Evolutionary conservation across 1,284 basidiomycete species (phyloP), one percentile per base, ranked within the genome.

Genomic region (Malassezia brasiliensis): DNA sequence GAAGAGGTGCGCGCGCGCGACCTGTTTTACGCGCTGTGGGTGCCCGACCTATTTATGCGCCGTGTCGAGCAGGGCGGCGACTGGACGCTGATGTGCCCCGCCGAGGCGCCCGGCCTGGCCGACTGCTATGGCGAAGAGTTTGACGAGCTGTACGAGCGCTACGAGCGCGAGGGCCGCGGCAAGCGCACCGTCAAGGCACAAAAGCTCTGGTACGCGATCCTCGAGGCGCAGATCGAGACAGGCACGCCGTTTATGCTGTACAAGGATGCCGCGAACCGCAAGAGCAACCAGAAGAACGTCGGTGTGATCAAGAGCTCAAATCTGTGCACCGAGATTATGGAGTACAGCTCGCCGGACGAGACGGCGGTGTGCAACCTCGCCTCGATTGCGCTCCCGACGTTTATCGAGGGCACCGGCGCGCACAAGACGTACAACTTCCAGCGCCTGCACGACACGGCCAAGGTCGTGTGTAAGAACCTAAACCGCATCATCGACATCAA

Each of bases 251-350:
- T 96, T 80, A 96, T 98, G 86, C 80, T 90, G 44, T 99, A 98
- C 82, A 99, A 99, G 80, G 76, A 77, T 57, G 73, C 77, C 37
- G 75, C 76, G 34, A 78, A 78, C 68, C 68, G 74, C 68, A 66
- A 69, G 74, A 65, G 62, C 36, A 99, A 99, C 79, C 94, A 99
- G 78, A 86, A 93, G 80, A 96, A 99, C 77, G 82, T 98, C 37
- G 94, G 94, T 47, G 94, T 89, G 17, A 98, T 99, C 85, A 98
- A 96, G 80, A 94, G 89, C 5, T 96, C 93, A 57, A 98, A 99
- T 77, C 80, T 99, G 41, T 99, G 94, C 80, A 96, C 93, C 11
- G 94, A 99, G 77, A 98, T 99, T 75, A 88, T 99, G 76, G 90
- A 99, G 78, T 98, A 96, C 79, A 93, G 89, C 50, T 83, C 93